Conservation (phyloP, 2,329 filamentous ascomycete genomes). For the Eutypa lata region DNA sequence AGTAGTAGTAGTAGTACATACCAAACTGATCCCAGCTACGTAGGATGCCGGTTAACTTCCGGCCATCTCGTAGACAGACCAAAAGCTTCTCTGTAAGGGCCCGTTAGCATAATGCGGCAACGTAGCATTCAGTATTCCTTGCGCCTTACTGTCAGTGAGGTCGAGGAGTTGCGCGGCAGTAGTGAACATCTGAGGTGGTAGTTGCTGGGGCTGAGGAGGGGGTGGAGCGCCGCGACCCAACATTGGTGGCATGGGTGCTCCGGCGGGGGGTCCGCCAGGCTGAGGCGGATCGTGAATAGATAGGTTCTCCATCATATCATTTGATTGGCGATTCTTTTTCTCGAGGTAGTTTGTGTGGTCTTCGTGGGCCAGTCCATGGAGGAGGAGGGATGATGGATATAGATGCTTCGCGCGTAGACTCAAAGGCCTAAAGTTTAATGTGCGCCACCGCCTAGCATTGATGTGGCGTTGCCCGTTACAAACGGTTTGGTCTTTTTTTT, state of each 20-base stretch:
- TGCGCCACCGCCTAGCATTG: too few species aligned
- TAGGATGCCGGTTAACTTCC: slow-evolving; percentile 89
- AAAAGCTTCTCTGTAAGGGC: slow-evolving; percentile 79
- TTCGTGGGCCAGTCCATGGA: slow-evolving; percentile 21
- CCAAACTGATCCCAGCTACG: slow-evolving; percentile 98
- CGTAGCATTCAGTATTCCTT: slow-evolving; percentile 3
- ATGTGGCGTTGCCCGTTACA: too few species aligned
- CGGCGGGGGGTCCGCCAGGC: slow-evolving; percentile 28
- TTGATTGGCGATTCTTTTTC: slow-evolving; percentile 9
- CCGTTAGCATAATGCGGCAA: slow-evolving; percentile 18
- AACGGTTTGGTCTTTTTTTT: too few species aligned
- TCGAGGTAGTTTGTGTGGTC: slow-evolving; percentile 1
- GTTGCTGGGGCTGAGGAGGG: slow-evolving; percentile 53
- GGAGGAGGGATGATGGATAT: slow-evolving; percentile 1
- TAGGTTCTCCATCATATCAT: slow-evolving; percentile 52
- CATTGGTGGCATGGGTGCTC: slow-evolving; percentile 21
- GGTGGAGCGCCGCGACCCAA: slow-evolving; percentile 22
- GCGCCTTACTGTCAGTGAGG: slow-evolving; percentile 85
- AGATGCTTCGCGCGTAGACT: too few species aligned
- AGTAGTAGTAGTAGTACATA: slow-evolving; percentile 51
- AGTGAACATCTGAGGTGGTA: slow-evolving; percentile 96
- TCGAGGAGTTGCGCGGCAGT: slow-evolving; percentile 94
- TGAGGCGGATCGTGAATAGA: slow-evolving; percentile 47
- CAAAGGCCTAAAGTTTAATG: too few species aligned
- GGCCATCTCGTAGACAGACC: slow-evolving; percentile 84